Evolutionary conservation across 1,284 basidiomycete species (phyloP).

Genomic region (Somion occarium): DNA sequence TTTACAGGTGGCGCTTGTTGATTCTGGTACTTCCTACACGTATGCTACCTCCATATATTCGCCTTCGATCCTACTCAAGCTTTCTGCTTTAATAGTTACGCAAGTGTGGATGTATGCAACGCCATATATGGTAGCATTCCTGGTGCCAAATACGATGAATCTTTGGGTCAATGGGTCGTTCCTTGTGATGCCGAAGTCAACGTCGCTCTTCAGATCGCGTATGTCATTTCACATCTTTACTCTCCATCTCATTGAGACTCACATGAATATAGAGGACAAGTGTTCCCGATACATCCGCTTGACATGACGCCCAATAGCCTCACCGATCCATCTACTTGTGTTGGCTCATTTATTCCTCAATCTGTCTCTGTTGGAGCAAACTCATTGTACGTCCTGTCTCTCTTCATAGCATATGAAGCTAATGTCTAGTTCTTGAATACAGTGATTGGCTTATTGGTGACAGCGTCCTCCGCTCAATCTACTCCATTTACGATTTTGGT

Average conservation of each 20-base stretch:
- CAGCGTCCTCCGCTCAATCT: constrained; percentile 77
- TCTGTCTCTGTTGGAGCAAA: constrained; percentile 46
- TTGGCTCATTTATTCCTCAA: constrained; percentile 71
- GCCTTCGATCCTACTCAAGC: constrained; percentile 6
- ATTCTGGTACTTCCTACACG: constrained; percentile 78
- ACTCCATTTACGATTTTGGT: constrained; percentile 84
- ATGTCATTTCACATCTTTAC: constrained; percentile 19
- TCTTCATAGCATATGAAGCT: neutral
- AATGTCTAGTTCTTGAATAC: constrained; percentile 3
- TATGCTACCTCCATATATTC: constrained; percentile 41
- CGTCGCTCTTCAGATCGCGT: constrained; percentile 73
- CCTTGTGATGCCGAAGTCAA: constrained; percentile 70
- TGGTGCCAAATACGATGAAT: constrained; percentile 51
- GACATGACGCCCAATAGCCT: constrained; percentile 53
- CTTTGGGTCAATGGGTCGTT: constrained; percentile 56
- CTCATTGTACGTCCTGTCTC: constrained; percentile 50
- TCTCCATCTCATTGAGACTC: neutral
- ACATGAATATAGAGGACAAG: constrained; percentile 41
- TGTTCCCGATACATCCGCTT: constrained; percentile 72
- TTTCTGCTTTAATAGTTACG: constrained; percentile 45
- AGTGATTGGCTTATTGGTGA: constrained; percentile 82
- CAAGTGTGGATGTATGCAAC: constrained; percentile 52
- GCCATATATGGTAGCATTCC: constrained; percentile 61
- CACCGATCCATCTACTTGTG: constrained; percentile 44
- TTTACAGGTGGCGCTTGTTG: constrained; percentile 48